These are phyloP conservation scores for Trichoderma polysporum DNA, from an alignment of 2,329 filamentous ascomycete species.

Conservation along the genomic window DNA sequence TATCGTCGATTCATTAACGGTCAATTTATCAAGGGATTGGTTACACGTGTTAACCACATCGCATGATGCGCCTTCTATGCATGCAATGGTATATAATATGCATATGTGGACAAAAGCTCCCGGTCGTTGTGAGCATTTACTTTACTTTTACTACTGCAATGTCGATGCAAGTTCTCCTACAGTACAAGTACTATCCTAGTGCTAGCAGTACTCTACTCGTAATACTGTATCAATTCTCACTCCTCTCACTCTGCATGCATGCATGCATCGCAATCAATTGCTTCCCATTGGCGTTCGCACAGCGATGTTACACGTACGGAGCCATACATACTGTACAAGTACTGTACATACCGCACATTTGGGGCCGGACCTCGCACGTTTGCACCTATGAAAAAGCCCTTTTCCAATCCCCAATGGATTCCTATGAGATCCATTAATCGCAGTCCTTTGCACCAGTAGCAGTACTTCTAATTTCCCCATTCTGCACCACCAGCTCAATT, in stretches of 20 bases:
- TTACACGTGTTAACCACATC: too few species aligned
- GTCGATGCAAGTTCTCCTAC: too few species aligned
- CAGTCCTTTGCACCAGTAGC: not conserved
- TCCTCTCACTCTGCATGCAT: not conserved
- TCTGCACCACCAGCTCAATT: not conserved
- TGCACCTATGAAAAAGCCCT: not conserved
- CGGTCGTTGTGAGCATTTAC: too few species aligned
- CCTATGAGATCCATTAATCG: not conserved
- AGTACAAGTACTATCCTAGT: too few species aligned
- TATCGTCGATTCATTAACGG: too few species aligned
- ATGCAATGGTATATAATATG: too few species aligned
- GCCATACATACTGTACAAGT: not conserved
- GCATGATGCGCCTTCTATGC: too few species aligned
- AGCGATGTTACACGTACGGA: not conserved
- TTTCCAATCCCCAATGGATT: not conserved
- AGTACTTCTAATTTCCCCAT: not conserved
- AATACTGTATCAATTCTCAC: not conserved
- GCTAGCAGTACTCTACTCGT: not conserved
- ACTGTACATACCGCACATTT: too few species aligned
- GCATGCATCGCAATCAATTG: not conserved
- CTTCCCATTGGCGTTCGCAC: not conserved
- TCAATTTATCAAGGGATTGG: too few species aligned
- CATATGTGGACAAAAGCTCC: too few species aligned
- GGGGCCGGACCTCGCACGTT: not conserved
- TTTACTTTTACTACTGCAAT: too few species aligned